Base-by-base conservation (phyloP, 371 early-diverging fungal genomes). In the Amoeboradix gromovi region DNA sequence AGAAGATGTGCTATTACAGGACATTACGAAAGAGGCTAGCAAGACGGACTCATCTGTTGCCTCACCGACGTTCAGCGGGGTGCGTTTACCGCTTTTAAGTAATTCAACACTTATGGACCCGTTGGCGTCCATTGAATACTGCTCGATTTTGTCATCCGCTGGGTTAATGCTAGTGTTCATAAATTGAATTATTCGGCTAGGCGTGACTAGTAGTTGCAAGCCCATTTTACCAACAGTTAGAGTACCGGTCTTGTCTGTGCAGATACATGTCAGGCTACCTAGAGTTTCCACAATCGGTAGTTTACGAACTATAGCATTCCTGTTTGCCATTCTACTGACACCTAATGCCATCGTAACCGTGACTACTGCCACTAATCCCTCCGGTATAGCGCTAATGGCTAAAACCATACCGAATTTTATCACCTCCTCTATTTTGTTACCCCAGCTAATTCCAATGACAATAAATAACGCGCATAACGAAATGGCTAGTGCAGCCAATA, bases 191-290 rank as follows among this genome's bases (percentile, higher is more conserved):
- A 71, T 31, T 27, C 74, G 68, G 70, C 77, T 78, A 72, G 78
- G 78, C 1, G 73, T 71, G 1, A 78, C 76, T 67, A 77, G 81
- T 30, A 67, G 67, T 12, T 72, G 70, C 5, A 84, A 75, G 1
- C 77, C 78, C 80, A 82, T 80, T 69, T 90, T 91, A 70, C 92
- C 93, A 78, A 91, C 88, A 0, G 94, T 93, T 67, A 95, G 76
- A 0, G 94, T 94, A 30, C 94, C 94, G 0, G 92, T 94, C 80
- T 96, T 94, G 74, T 93, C 93, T 0, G 92, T 90, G 76, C 92
- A 92, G 70, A 96, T 86, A 71, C 87, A 86, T 31, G 90, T 89
- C 1, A 94, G 89, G 0, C 88, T 84, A 28, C 94, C 94, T 5
- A 94, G 76, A 2, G 87, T 85, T 78, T 94, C 94, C 0, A 96